Conservation (phyloP, 257 asterid species). For the Phtheirospermum japonicum region DNA sequence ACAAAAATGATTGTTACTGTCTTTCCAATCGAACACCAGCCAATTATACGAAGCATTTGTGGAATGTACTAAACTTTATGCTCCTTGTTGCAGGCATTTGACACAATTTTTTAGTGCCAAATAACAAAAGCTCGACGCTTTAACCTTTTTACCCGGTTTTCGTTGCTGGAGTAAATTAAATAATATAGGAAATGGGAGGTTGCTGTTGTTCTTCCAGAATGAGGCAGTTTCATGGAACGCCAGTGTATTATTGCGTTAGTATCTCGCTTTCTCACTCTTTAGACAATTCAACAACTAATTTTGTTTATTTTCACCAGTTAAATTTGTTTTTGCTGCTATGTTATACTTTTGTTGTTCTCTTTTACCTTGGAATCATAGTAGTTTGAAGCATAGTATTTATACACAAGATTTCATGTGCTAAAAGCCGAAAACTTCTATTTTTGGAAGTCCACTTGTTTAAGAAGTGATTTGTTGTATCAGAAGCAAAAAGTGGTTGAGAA, state of each 20-base stretch:
- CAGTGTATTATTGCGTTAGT: conserved; percentile 71
- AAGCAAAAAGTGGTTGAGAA: background rate
- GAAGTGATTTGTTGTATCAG: background rate
- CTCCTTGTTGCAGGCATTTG: background rate
- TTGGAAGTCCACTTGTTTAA: background rate
- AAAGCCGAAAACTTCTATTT: background rate
- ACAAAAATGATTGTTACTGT: background rate
- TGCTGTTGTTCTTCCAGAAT: conserved; percentile 78
- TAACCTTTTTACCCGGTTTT: background rate
- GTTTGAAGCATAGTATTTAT: background rate
- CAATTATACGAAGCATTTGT: background rate
- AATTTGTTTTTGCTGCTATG: background rate
- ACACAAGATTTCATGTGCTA: background rate
- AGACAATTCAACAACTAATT: background rate
- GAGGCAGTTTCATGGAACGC: conserved; percentile 68
- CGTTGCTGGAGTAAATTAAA: background rate
- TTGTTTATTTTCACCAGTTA: background rate
- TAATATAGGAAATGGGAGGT: conserved; percentile 57
- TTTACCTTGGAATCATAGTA: background rate
- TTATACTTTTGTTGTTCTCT: background rate
- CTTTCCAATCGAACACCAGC: too few relatives aligned
- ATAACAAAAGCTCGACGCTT: background rate
- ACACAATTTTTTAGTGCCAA: background rate
- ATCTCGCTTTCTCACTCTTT: conserved; percentile 10
- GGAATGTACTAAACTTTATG: background rate